Evolutionary conservation across 306 rosid genomes (phyloP).

Genomic region (Sechiopsis laciniata): DNA sequence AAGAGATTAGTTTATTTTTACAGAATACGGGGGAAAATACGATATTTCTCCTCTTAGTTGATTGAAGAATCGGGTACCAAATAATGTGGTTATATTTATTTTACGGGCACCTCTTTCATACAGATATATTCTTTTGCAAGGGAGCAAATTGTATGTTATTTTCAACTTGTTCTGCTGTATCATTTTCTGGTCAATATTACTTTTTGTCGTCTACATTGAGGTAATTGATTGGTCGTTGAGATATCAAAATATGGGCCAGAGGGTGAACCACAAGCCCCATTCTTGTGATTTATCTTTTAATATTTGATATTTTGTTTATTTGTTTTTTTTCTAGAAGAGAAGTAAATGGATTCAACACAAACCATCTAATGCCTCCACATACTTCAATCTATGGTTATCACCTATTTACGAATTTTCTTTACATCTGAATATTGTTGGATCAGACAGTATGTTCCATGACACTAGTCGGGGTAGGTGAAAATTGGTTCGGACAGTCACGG

Average conservation of each 20-base stretch:
- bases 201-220: slow-evolving; percentile 13
- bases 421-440: too few species aligned
- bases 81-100: slow-evolving; percentile 57
- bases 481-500: too few species aligned
- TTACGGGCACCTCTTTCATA: slow-evolving; percentile 33
- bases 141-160: slow-evolving; percentile 37
- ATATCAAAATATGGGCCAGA: slow-evolving; percentile 5
- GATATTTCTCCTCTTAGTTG: slow-evolving; percentile 30
- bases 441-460: too few species aligned
- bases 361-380: slow-evolving; percentile 8
- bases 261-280: background rate
- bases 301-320: background rate
- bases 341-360: background rate
- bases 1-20: slow-evolving; percentile 43
- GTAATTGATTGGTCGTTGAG: slow-evolving; percentile 14
- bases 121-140: slow-evolving; percentile 54
- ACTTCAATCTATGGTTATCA: too few species aligned
- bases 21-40: slow-evolving; percentile 14
- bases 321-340: background rate
- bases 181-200: slow-evolving; percentile 20
- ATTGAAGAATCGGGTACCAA: slow-evolving; percentile 42
- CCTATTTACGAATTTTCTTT: too few species aligned
- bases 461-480: too few species aligned
- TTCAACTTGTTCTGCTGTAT: slow-evolving; percentile 12
- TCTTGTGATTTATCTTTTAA: slow-evolving; percentile 7